phyloP scores from a whole-genome alignment of 2,329 filamentous ascomycete genomes.

The Cadophora sp. region DNA sequence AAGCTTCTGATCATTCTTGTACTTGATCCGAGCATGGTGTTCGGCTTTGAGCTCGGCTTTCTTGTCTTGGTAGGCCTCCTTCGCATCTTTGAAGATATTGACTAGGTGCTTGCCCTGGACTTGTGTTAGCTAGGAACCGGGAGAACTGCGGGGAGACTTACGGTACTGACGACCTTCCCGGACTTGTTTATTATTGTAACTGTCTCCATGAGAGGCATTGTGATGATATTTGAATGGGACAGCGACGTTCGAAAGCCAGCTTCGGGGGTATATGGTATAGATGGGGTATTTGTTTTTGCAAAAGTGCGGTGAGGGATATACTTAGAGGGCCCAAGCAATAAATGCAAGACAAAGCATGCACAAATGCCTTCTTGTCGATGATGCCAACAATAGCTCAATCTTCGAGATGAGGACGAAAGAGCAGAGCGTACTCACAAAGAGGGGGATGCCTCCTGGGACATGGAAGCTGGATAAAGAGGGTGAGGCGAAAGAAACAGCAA shows the following conservation, averaged over 20 bases:
- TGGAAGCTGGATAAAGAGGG: slow-evolving; percentile 13
- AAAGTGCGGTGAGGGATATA: slow-evolving; percentile 33
- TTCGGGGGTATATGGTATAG: slow-evolving; percentile 27
- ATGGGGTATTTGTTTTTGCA: slow-evolving; percentile 17
- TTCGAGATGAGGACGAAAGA: slow-evolving; percentile 17
- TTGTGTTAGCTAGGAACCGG: slow-evolving; percentile 26
- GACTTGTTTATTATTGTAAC: slow-evolving; percentile 91
- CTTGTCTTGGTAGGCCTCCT: slow-evolving; percentile 84
- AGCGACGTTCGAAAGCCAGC: slow-evolving; percentile 36
- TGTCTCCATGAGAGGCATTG: slow-evolving; percentile 65
- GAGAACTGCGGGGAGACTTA: slow-evolving; percentile 51
- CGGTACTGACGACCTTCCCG: slow-evolving; percentile 88
- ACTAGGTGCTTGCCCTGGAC: slow-evolving; percentile 87
- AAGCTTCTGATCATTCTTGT: slow-evolving; percentile 64
- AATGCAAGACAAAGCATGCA: slow-evolving; percentile 22
- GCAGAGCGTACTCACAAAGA: slow-evolving; percentile 16
- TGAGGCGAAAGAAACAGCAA: slow-evolving; percentile 26
- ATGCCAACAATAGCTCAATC: slow-evolving; percentile 22
- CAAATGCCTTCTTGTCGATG: slow-evolving; percentile 22
- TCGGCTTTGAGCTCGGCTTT: slow-evolving; percentile 82
- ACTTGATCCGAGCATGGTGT: slow-evolving; percentile 63
- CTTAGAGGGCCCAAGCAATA: slow-evolving; percentile 20
- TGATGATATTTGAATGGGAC: slow-evolving; percentile 27
- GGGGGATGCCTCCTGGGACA: slow-evolving; percentile 7
- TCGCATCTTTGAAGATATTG: slow-evolving; percentile 90